phyloP scores from a whole-genome alignment of 2,329 filamentous ascomycete genomes.

The Rhexocercosporidium sp. region DNA sequence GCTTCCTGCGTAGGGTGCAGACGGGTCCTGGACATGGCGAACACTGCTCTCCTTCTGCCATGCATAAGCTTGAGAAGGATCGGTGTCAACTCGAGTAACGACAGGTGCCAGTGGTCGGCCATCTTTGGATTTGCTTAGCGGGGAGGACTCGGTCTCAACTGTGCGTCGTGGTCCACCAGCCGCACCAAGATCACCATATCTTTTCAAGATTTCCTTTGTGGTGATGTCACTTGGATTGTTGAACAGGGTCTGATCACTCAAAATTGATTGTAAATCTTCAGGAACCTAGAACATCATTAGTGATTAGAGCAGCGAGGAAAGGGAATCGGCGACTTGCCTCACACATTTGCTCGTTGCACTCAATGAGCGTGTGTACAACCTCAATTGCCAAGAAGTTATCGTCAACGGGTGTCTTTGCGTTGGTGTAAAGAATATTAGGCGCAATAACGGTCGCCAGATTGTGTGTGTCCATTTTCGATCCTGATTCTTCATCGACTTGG shows the following conservation, averaged over 20 bases:
- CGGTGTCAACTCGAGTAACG: slow-evolving; percentile 80
- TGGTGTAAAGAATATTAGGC: slow-evolving; percentile 87
- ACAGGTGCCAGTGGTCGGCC: slow-evolving; percentile 55
- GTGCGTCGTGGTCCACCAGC: slow-evolving; percentile 60
- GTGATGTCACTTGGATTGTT: slow-evolving; percentile 85
- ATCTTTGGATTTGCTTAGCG: slow-evolving; percentile 60
- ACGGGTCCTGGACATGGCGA: slow-evolving; percentile 73
- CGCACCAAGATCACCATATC: slow-evolving; percentile 78
- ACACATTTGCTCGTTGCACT: slow-evolving; percentile 95
- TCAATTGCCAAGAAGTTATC: slow-evolving; percentile 94
- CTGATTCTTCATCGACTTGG: slow-evolving; percentile 93
- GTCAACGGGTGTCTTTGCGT: slow-evolving; percentile 71
- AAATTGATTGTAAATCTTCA: slow-evolving; percentile 84
- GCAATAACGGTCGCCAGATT: slow-evolving; percentile 97
- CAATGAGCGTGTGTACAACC: slow-evolving; percentile 88
- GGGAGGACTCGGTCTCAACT: slow-evolving; percentile 60
- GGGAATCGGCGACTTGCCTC: slow-evolving; percentile 66
- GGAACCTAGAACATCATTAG: slow-evolving; percentile 69
- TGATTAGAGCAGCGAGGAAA: slow-evolving; percentile 33
- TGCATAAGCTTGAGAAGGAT: slow-evolving; percentile 71
- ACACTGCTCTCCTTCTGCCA: slow-evolving; percentile 87
- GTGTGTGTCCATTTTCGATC: slow-evolving; percentile 98
- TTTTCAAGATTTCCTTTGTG: slow-evolving; percentile 94
- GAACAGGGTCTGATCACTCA: slow-evolving; percentile 83
- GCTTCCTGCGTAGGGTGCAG: slow-evolving; percentile 46